phyloP scores from a whole-genome alignment of 2,329 filamentous ascomycete genomes.

The Apiospora kogelbergensis region DNA sequence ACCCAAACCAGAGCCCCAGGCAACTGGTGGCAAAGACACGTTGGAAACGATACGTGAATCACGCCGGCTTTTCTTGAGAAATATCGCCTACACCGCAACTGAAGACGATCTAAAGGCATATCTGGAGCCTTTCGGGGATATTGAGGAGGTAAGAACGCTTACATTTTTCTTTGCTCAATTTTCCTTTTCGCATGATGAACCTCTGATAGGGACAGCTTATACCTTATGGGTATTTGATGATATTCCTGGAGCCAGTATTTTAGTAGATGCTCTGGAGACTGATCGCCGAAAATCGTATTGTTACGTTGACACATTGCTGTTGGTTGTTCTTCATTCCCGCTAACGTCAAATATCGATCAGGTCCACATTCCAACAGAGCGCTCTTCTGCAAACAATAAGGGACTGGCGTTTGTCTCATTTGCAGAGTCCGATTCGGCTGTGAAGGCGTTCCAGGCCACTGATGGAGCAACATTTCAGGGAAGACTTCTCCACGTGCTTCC shows the following conservation, averaged over 20 bases:
- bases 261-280: constrained; percentile 99
- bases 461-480: constrained; percentile 88
- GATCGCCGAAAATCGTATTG: constrained; percentile 50
- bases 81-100: constrained; percentile 77
- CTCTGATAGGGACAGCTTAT: constrained; percentile 99
- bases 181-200: constrained; percentile 76
- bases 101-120: constrained; percentile 73
- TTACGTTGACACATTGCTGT: constrained; percentile 23
- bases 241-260: constrained; percentile 89
- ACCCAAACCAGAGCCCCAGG: constrained; percentile 18
- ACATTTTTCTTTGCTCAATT: constrained; percentile 19
- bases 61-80: constrained; percentile 82
- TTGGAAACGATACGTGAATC: constrained; percentile 68
- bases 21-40: constrained; percentile 39
- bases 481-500: constrained; percentile 89
- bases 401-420: constrained; percentile 86
- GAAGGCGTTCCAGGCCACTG: constrained; percentile 74
- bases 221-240: constrained; percentile 83
- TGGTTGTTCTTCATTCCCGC: constrained; percentile 30
- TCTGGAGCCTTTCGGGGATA: constrained; percentile 70
- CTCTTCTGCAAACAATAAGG: constrained; percentile 71
- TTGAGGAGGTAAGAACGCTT: constrained; percentile 80
- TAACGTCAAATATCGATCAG: constrained; percentile 44
- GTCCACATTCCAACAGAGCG: constrained; percentile 81
- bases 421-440: constrained; percentile 70